Conservation (phyloP, 495 filamentous ascomycete species). For the Penicillium flavigenum region DNA sequence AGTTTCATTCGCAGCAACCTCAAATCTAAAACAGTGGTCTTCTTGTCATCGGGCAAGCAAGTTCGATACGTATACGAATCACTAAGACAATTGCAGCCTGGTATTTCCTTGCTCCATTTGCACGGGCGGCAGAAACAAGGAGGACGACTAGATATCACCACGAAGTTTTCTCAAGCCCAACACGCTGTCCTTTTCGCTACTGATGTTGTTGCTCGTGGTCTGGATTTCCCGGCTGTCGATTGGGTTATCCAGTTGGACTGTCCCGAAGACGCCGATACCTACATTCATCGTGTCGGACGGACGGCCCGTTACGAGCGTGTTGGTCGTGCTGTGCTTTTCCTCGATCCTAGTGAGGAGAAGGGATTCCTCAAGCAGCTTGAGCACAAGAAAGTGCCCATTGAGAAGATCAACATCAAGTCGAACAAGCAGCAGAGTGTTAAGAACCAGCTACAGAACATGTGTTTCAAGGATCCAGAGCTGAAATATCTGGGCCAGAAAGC, state of each 20-base stretch:
- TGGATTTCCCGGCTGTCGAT: constrained; percentile 96
- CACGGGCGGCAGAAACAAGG: constrained; percentile 93
- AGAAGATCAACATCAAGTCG: constrained; percentile 76
- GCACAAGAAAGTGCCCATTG: constrained; percentile 83
- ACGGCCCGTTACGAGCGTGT: constrained; percentile 91
- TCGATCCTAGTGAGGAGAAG: constrained; percentile 87
- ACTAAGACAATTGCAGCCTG: constrained; percentile 90
- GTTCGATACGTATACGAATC: constrained; percentile 93
- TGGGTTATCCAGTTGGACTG: constrained; percentile 97
- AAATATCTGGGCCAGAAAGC: constrained; percentile 97
- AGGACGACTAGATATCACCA: constrained; percentile 81
- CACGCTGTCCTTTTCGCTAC: constrained; percentile 89
- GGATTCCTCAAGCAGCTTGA: constrained; percentile 80
- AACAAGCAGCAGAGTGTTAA: constrained; percentile 88
- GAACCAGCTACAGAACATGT: constrained; percentile 83
- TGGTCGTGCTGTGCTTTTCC: constrained; percentile 84
- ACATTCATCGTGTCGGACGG: constrained; percentile 93
- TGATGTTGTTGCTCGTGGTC: constrained; percentile 86
- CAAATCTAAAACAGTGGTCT: constrained; percentile 90
- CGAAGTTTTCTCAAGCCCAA: constrained; percentile 73
- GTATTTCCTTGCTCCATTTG: constrained; percentile 91
- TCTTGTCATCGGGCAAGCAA: constrained; percentile 91
- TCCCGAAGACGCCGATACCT: constrained; percentile 94
- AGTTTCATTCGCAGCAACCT: constrained; percentile 87
- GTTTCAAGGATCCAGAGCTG: constrained; percentile 89